Base-by-base conservation (phyloP, 176 grass and related monocot species). In the Microstegium vimineum region DNA sequence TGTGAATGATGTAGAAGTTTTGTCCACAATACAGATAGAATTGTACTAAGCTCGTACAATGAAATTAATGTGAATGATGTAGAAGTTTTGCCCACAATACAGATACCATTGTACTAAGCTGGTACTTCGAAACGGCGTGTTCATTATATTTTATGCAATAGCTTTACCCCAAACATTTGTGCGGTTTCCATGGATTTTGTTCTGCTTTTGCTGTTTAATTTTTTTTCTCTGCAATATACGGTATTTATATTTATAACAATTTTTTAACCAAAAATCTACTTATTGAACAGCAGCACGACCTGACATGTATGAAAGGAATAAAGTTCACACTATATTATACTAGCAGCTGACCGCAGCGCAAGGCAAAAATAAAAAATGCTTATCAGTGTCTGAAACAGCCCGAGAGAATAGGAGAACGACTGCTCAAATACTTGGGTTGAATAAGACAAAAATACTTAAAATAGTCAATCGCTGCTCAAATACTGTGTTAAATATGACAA, bases 401-500 rank as follows among this genome's bases (percentile, higher is more conserved):
- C n/a, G 22, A 74, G 20, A 57, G 47, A 80, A 49, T 31, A 5
- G 64, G 2, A 61, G 28, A 74, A 28, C 46, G 54, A 57, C 8
- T 57, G 54, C 18, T n/a, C 14, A 42, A 68, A 73, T 45, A 72
- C 30, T 43, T 45, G 1, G 54, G 9, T 57, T 1, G 8, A 56
- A 56, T 56, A 56, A 56, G 20, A 23, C 0, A 23, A 56, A n/a
- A 57, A 1, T 57, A 60, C 56, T 60, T 60, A 25, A 28, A 34
- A 73, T 47, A 66, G 0, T 13, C 34, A 20, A 73, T 27, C 17
- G 36, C 68, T 74, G 38, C 74, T 83, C 45, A 62, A 62, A 62
- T 69, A 62, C 67, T 49, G 8, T 30, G 68, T 72, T 83, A 86
- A 79, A 27, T 73, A 77, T 62, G 87, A 76, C 70, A 85, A 62